Evolutionary conservation across 2,329 filamentous ascomycete genomes (phyloP).

Genomic region (Paecilomyces dactylethromorphus): DNA sequence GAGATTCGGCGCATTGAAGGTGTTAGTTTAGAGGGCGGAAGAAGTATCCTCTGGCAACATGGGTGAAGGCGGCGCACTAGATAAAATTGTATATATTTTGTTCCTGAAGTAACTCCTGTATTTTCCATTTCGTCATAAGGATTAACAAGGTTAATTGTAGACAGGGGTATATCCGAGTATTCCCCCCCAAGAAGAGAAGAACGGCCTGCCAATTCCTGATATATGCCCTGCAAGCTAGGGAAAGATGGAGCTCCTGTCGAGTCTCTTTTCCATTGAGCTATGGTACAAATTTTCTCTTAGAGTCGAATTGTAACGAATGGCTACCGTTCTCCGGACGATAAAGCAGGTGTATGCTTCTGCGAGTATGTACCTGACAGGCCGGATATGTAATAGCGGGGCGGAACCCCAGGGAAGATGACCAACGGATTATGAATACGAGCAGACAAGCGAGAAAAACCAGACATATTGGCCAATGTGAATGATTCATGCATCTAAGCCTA

Average conservation of each 20-base stretch:
- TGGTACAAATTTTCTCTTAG: background rate
- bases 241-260: background rate
- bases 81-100: background rate
- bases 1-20: slow-evolving; percentile 37
- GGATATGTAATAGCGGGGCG: background rate
- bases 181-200: too few species aligned
- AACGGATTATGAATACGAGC: background rate
- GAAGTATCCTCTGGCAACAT: slow-evolving; percentile 37
- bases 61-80: slow-evolving; percentile 17
- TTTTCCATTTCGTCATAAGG: background rate
- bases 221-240: too few species aligned
- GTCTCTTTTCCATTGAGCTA: background rate
- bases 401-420: background rate
- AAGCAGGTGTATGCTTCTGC: background rate
- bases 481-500: background rate
- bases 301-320: background rate
- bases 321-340: background rate
- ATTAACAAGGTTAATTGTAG: background rate
- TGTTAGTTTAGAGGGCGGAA: slow-evolving; percentile 35
- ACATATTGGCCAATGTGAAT: background rate
- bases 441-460: background rate
- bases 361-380: background rate
- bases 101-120: background rate
- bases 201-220: too few species aligned
- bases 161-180: too few species aligned